Conservation (phyloP, 805 yeast species). For the Candida sphagnicola region DNA sequence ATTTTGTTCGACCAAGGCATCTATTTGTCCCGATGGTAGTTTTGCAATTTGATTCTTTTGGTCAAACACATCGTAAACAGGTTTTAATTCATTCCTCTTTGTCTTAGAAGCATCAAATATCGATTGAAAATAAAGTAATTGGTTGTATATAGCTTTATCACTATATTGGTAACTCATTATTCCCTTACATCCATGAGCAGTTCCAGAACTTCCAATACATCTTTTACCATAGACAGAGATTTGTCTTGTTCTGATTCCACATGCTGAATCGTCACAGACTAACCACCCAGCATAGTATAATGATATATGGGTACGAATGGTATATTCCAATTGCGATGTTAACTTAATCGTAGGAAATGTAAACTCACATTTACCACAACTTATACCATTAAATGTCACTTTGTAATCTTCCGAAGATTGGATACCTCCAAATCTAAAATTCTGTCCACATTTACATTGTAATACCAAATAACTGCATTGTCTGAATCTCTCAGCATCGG, state of each 20-base stretch:
- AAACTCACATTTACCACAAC: conserved; percentile 59
- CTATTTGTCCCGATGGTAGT: conserved; percentile 51
- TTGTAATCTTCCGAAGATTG: conserved; percentile 57
- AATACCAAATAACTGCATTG: conserved; percentile 54
- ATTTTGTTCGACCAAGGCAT: conserved; percentile 78
- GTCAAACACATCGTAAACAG: conserved; percentile 40
- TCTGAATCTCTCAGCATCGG: conserved; percentile 80
- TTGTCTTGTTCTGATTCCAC: conserved; percentile 78
- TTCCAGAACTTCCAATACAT: conserved; percentile 66
- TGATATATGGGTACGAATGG: conserved; percentile 65
- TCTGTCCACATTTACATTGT: conserved; percentile 57
- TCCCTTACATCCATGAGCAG: conserved; percentile 69
- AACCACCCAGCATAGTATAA: conserved; percentile 85
- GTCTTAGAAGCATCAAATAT: conserved; percentile 82
- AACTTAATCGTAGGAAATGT: conserved; percentile 51
- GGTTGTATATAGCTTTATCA: conserved; percentile 82
- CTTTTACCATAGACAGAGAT: conserved; percentile 85
- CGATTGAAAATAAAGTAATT: conserved; percentile 71
- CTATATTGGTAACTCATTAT: conserved; percentile 72
- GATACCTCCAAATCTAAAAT: conserved; percentile 73
- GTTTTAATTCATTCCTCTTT: conserved; percentile 51
- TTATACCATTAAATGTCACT: conserved; percentile 65
- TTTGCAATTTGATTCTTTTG: conserved; percentile 21
- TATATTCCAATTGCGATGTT: conserved; percentile 70
- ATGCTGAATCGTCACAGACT: conserved; percentile 78